Conservation (phyloP, 345 rosid genomes). For the Hibiscus tridactylites region DNA sequence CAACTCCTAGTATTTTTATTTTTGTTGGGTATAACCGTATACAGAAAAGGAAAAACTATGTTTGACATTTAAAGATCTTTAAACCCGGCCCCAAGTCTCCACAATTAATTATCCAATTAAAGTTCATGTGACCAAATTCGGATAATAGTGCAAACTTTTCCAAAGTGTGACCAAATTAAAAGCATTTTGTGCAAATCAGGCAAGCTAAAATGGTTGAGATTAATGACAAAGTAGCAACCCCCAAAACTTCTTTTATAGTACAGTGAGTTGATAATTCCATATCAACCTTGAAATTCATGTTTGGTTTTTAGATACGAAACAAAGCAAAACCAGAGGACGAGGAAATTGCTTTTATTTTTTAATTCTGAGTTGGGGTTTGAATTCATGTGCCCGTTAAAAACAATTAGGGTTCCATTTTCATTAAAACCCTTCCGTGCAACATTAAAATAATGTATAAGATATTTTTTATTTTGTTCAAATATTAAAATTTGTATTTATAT, state of each 20-base stretch:
- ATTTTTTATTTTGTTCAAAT: no score
- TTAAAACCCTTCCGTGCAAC: no score
- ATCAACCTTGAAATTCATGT: background rate
- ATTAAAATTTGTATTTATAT: no score
- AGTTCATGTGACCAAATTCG: background rate
- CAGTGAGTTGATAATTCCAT: background rate
- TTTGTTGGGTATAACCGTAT: no score
- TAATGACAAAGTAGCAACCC: background rate
- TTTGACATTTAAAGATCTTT: background rate
- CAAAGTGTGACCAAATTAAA: background rate
- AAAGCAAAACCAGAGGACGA: background rate
- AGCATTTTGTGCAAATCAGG: background rate
- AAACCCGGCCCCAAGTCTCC: background rate
- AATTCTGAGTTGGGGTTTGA: no score
- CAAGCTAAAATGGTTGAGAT: background rate
- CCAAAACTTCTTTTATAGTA: background rate
- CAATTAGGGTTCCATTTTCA: no score
- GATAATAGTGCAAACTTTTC: background rate
- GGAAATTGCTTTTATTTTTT: background rate
- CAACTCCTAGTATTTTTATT: no score
- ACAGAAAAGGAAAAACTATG: no score
- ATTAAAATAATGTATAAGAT: no score
- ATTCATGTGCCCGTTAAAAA: no score
- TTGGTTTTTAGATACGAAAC: background rate
- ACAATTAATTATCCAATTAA: background rate